Percentiles rank a stretch among this genome's conserved stretches.
Evolutionary conservation across 2,329 filamentous ascomycete genomes (phyloP).

Genomic region (Plectosphaerella plurivora): DNA sequence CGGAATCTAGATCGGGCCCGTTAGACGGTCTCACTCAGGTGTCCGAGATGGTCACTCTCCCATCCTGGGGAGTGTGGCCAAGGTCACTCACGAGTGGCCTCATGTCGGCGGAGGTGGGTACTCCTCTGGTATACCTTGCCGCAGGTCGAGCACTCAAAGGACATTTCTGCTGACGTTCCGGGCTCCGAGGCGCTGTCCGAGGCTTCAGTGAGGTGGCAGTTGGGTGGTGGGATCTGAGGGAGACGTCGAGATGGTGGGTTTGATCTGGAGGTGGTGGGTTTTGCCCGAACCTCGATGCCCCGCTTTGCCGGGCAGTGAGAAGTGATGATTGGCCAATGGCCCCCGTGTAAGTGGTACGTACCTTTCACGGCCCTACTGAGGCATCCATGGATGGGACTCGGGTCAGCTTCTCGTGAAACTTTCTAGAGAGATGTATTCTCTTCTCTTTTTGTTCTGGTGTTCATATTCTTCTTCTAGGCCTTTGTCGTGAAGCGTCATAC

Average conservation of each 20-base stretch:
- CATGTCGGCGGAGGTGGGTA: conserved; percentile 19
- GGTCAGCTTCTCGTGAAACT: not conserved
- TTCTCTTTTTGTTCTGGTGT: not conserved
- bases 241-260: not conserved
- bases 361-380: not conserved
- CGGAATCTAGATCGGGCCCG: conserved; percentile 3
- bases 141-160: conserved; percentile 13
- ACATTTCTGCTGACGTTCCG: not conserved
- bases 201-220: conserved; percentile 1
- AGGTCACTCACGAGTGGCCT: conserved; percentile 18
- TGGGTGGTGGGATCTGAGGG: not conserved
- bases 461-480: too few species aligned
- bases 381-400: not conserved
- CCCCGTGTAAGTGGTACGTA: not conserved
- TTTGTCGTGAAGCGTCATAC: too few species aligned
- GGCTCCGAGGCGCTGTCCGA: not conserved
- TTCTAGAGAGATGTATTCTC: not conserved
- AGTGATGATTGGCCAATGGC: not conserved
- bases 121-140: conserved; percentile 19
- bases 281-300: conserved; percentile 6
- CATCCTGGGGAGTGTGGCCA: too few species aligned
- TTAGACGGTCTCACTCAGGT: not conserved
- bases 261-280: conserved; percentile 8
- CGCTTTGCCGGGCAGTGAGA: not conserved
- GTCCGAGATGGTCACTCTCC: not conserved